Conservation (phyloP, 164 flowering plant genomes). For the Hamamelis virginiana region DNA sequence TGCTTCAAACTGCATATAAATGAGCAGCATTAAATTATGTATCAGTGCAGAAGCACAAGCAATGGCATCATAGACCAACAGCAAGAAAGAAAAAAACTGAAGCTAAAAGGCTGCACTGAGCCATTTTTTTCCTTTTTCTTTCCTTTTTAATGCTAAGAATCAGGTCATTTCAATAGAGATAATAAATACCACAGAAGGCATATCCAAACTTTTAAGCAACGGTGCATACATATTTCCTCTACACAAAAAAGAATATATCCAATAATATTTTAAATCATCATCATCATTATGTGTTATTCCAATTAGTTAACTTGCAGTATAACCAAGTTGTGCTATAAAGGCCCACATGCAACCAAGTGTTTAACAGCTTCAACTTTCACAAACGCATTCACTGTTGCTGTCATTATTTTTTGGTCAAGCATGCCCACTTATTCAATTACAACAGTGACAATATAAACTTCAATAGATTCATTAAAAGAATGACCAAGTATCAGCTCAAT, state of each 20-base stretch:
- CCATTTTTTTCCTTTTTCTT: too few species aligned
- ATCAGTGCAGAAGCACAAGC: background rate
- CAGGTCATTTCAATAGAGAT: background rate
- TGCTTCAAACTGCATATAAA: conserved; percentile 75
- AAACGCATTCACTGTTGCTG: background rate
- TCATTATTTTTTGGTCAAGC: background rate
- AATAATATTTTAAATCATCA: background rate
- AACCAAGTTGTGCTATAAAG: too few species aligned
- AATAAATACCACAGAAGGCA: background rate
- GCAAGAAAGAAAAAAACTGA: background rate
- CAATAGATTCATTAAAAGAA: background rate
- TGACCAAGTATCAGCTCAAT: too few species aligned
- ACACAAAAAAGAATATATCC: background rate
- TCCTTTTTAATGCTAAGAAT: too few species aligned
- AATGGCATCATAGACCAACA: background rate
- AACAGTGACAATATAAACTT: background rate
- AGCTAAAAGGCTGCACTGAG: background rate
- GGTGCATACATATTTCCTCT: background rate
- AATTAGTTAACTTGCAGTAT: background rate
- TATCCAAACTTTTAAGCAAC: background rate
- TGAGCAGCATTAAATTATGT: background rate
- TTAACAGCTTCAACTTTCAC: conserved; percentile 1
- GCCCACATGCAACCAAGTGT: too few species aligned
- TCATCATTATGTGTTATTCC: background rate
- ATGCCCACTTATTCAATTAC: too few species aligned